Conservation (phyloP, 495 filamentous ascomycete genomes). For the Aeminium ludgeri region DNA sequence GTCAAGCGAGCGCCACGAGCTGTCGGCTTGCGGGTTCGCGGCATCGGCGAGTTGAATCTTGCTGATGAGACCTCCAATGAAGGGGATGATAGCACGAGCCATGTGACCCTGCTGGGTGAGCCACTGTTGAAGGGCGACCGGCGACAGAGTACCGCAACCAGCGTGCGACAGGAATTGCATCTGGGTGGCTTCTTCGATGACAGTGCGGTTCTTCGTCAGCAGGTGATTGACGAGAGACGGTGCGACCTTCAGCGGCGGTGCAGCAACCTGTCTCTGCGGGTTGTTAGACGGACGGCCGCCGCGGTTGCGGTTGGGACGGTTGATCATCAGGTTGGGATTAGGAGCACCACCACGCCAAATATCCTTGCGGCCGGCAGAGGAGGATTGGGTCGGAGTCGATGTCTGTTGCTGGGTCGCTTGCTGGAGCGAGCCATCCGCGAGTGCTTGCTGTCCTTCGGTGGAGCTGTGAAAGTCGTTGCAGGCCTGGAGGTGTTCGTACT, state of each 20-base stretch:
- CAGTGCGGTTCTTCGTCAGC: conserved; percentile 24
- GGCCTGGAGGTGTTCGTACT: conserved; percentile 26
- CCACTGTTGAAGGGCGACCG: conserved; percentile 44
- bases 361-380: not conserved
- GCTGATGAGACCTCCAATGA: conserved; percentile 47
- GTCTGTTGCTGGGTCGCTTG: too few species aligned
- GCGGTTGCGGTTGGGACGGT: too few species aligned
- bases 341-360: conserved; percentile 24
- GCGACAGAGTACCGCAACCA: conserved; percentile 43
- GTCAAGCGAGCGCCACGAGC: conserved; percentile 33
- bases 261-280: too few species aligned
- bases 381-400: not conserved
- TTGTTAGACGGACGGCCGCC: too few species aligned
- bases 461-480: conserved; percentile 24
- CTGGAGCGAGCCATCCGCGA: conserved; percentile 5
- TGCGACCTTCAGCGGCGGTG: conserved; percentile 3
- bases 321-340: conserved; percentile 24
- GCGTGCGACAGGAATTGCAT: conserved; percentile 52
- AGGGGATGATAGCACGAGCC: conserved; percentile 53
- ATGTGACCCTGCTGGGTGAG: conserved; percentile 62
- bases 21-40: conserved; percentile 24
- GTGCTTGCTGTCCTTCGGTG: conserved; percentile 20
- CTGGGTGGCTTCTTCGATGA: conserved; percentile 42
- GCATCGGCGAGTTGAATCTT: conserved; percentile 40
- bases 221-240: conserved; percentile 37